These are phyloP conservation scores for Coemansia pectinata DNA, from an alignment of 192 early-diverging fungal species.

Conservation along the genomic window DNA sequence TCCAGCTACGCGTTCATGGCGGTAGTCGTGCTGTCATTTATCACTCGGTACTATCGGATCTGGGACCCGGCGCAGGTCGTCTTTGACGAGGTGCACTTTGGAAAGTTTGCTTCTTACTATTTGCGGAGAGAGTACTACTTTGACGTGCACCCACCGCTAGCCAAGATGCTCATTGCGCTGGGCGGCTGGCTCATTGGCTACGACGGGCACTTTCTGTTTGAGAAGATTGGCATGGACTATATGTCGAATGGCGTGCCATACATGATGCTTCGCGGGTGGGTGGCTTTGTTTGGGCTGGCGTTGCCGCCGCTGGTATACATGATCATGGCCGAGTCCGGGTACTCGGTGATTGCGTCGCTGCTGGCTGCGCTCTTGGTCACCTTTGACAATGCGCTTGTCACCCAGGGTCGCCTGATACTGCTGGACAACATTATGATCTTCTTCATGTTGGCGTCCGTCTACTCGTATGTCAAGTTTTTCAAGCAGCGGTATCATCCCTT, in stretches of 20 bases:
- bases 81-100: conserved; percentile 99
- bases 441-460: conserved; percentile 82
- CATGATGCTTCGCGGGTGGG: conserved; percentile 76
- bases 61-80: conserved; percentile 74
- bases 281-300: conserved; percentile 77
- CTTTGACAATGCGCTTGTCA: conserved; percentile 90
- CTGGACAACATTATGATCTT: conserved; percentile 93
- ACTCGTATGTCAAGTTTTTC: conserved; percentile 87
- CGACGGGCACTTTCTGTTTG: conserved; percentile 93
- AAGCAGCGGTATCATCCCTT: conserved; percentile 76
- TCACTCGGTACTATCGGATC: conserved; percentile 71
- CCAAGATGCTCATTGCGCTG: conserved; percentile 85
- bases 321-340: conserved; percentile 86
- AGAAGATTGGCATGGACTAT: conserved; percentile 93
- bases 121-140: conserved; percentile 88
- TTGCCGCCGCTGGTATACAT: conserved; percentile 76
- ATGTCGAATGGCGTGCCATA: conserved; percentile 86
- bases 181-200: conserved; percentile 87
- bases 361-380: conserved; percentile 78
- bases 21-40: conserved; percentile 54
- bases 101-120: conserved; percentile 96
- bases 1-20: conserved; percentile 38
- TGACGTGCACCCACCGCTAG: conserved; percentile 97
- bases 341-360: conserved; percentile 69
- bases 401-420: conserved; percentile 90